Evolutionary conservation across 1,139 yeast species (phyloP), one percentile per base, ranked within the genome.

Genomic region (Zygosaccharomyces sapae): DNA sequence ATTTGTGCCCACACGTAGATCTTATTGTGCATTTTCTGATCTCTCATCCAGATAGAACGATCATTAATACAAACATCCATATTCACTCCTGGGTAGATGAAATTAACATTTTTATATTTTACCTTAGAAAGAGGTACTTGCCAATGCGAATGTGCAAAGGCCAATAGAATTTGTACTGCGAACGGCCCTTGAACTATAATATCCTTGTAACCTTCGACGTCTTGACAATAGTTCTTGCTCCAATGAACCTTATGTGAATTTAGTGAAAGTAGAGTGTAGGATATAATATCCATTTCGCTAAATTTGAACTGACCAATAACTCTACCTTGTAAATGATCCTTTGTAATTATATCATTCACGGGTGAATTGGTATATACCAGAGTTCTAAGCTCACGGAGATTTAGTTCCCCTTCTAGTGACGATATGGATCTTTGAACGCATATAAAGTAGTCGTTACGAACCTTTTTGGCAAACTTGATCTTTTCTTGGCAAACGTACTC

Each of bases 241-340:
- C 80, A 80, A 64, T 92, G 98, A 38, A 92, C 86, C 48, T 77
- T 75, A 64, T 92, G 98, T 4, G 92, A 73, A 62, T 92, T 92
- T 67, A 80, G 80, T 0, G 94, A 82, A 47, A 90, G 66, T 31
- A 85, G 82, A 38, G 92, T 81, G 66, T 81, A 87, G 51, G 88
- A 70, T 57, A 82, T 71, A 18, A 80, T 65, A 38, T 72, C 57
- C 34, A 58, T 41, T 20, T 61, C 67, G 3, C 48, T 33, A 39
- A 60, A 46, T 6, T 47, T 44, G 40, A 53, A 49, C 13, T 24
- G 29, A 20, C 39, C 49, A 55, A 52, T 10, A 55, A 57, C 38
- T 39, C 51, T 33, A n/a, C 36, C 38, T 24, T 8, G 31, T 8
- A n/a, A 31, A 29, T n/a, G 25, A 30, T 35, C 19, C 12, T 12